Percentiles rank a stretch among this genome's conserved stretches.
Conservation (phyloP, 139 green algal genomes). For the Chlorella ohadii region DNA sequence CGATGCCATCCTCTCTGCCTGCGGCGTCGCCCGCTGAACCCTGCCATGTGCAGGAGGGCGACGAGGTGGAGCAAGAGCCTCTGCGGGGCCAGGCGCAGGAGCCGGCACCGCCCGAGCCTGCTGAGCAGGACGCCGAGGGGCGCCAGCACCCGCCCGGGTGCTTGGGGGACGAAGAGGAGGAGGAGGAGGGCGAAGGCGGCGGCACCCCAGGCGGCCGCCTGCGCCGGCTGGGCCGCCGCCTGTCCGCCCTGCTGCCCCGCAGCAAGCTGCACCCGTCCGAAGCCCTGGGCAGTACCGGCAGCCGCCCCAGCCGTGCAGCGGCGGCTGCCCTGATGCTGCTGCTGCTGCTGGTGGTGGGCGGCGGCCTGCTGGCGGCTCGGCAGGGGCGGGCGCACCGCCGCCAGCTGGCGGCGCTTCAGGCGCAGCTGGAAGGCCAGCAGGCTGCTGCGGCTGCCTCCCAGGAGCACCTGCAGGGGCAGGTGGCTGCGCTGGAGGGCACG, state of each 20-base stretch:
- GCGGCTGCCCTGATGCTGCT: not conserved
- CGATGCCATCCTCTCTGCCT: too few relatives aligned
- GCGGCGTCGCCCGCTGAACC: too few relatives aligned
- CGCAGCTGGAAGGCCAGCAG: not conserved
- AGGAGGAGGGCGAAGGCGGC: not conserved
- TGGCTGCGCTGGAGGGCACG: not conserved
- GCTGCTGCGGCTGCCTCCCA: not conserved
- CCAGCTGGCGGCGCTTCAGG: not conserved
- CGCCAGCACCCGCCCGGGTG: not conserved
- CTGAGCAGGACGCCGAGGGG: not conserved
- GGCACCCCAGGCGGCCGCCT: not conserved
- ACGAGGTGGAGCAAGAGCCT: slow-evolving; percentile 15
- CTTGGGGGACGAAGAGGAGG: not conserved
- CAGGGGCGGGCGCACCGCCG: not conserved
- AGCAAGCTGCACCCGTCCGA: not conserved
- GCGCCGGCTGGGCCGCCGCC: not conserved
- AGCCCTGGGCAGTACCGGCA: too few relatives aligned
- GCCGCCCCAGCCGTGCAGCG: not conserved
- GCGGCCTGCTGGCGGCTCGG: not conserved
- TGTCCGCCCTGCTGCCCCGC: not conserved
- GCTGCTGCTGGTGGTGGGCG: not conserved
- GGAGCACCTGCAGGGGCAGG: not conserved
- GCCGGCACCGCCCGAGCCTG: not conserved
- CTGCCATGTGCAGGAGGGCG: slow-evolving; percentile 2
- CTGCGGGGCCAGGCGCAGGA: not conserved